These are phyloP conservation scores for Keithomyces neogunnii DNA, from an alignment of 2,329 filamentous ascomycete genomes.

Conservation along the genomic window DNA sequence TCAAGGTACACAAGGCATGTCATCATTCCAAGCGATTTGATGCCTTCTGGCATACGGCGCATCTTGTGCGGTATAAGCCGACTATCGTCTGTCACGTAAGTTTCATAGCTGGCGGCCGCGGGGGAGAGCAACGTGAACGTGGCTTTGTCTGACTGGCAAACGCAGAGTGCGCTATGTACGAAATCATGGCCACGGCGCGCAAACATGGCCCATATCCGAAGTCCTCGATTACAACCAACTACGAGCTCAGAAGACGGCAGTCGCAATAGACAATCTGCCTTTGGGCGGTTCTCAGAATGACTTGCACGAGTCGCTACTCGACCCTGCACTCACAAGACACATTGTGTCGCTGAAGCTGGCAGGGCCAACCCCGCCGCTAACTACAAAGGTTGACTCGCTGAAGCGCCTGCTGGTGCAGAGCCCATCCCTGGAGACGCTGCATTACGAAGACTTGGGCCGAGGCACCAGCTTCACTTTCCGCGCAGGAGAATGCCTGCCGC, in stretches of 20 bases:
- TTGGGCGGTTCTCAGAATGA: conserved; percentile 26
- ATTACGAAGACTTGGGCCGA: conserved; percentile 35
- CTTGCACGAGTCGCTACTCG: conserved; percentile 26
- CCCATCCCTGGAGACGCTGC: conserved; percentile 27
- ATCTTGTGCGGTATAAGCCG: conserved; percentile 26
- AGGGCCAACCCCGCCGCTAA: conserved; percentile 30
- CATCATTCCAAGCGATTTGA: conserved; percentile 29
- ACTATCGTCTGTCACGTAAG: conserved; percentile 32
- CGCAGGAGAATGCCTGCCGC: conserved; percentile 31
- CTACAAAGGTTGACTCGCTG: conserved; percentile 30
- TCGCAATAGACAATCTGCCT: conserved; percentile 33
- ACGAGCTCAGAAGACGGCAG: conserved; percentile 18
- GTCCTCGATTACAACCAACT: conserved; percentile 25
- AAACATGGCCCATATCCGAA: conserved; percentile 29
- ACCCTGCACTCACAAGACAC: conserved; percentile 28
- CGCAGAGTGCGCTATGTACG: conserved; percentile 29
- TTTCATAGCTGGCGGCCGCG: not conserved
- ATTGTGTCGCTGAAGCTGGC: conserved; percentile 33
- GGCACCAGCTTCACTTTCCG: conserved; percentile 35
- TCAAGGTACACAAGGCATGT: conserved; percentile 31
- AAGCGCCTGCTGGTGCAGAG: conserved; percentile 32
- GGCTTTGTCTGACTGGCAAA: not conserved
- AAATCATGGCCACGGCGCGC: conserved; percentile 18
- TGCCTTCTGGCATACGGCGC: conserved; percentile 24
- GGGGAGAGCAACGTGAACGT: not conserved